phyloP scores from a whole-genome alignment of 768 basidiomycete species.

The Hysterangium stoloniferum region DNA sequence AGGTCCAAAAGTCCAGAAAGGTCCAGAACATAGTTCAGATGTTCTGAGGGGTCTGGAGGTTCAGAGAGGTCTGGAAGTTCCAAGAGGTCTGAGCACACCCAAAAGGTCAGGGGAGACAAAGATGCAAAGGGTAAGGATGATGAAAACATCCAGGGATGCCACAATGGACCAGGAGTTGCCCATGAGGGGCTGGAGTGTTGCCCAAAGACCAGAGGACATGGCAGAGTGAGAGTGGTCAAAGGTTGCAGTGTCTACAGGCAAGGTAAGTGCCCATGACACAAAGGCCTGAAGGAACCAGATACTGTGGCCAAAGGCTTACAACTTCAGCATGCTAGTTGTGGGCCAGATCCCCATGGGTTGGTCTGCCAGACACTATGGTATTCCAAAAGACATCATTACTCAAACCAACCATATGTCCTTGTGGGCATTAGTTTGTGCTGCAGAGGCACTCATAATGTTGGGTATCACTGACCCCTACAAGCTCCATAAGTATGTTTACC shows the following conservation, averaged over 20 bases:
- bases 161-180: conserved; percentile 98
- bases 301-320: conserved; percentile 97
- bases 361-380: conserved; percentile 93
- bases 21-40: no score
- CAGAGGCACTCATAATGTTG: conserved; percentile 93
- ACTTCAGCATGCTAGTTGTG: conserved; percentile 88
- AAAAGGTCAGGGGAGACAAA: no score
- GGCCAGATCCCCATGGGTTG: conserved; percentile 97
- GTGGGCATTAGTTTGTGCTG: conserved; percentile 91
- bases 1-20: no score
- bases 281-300: no score
- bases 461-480: conserved; percentile 98
- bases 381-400: conserved; percentile 91
- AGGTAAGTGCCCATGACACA: no score
- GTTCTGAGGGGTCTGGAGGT: no score
- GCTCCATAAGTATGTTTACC: conserved; percentile 93
- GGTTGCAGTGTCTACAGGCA: no score
- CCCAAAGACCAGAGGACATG: no score
- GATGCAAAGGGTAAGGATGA: conserved; percentile 92
- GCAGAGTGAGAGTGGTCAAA: no score
- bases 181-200: conserved; percentile 72
- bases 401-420: conserved; percentile 90
- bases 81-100: no score
- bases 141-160: conserved; percentile 87
- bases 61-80: no score